Evolutionary conservation across 2,329 filamentous ascomycete species (phyloP).

Genomic region (Septoria linicola): DNA sequence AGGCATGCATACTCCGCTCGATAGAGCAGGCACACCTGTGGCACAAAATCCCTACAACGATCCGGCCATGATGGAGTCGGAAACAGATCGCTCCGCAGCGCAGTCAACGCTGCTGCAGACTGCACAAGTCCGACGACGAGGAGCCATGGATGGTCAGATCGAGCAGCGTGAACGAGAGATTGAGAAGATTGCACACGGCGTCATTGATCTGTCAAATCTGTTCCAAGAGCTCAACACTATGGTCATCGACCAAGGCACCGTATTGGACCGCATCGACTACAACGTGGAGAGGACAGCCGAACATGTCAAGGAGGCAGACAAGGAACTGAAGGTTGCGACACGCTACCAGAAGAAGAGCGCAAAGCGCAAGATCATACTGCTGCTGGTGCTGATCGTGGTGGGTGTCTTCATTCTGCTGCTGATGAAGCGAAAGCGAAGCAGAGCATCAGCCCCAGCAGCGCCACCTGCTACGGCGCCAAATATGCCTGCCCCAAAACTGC

Average conservation of each 20-base stretch:
- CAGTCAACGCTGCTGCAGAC: constrained; percentile 84
- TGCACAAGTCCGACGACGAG: constrained; percentile 57
- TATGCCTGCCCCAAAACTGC: constrained; percentile 22
- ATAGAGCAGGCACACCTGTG: constrained; percentile 46
- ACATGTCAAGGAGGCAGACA: constrained; percentile 89
- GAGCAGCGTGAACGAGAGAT: constrained; percentile 93
- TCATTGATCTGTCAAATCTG: constrained; percentile 94
- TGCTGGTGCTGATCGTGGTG: constrained; percentile 79
- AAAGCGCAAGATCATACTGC: constrained; percentile 87
- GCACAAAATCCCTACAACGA: constrained; percentile 69
- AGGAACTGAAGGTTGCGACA: constrained; percentile 82
- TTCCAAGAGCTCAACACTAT: constrained; percentile 95
- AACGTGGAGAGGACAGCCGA: constrained; percentile 95
- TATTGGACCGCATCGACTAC: constrained; percentile 62
- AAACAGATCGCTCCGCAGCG: constrained; percentile 88
- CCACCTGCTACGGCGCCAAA: constrained; percentile 16
- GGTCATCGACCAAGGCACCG: constrained; percentile 60
- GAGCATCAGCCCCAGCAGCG: constrained; percentile 5
- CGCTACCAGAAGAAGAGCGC: constrained; percentile 85
- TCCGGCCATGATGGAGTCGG: constrained; percentile 86
- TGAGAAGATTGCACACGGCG: constrained; percentile 95
- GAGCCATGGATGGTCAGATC: constrained; percentile 75
- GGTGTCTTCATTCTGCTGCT: constrained; percentile 82
- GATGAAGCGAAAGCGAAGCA: constrained; percentile 67
- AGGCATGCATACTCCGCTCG: constrained; percentile 51